These are phyloP conservation scores for Pichia manshurica DNA, from an alignment of 805 yeast species.

Conservation along the genomic window DNA sequence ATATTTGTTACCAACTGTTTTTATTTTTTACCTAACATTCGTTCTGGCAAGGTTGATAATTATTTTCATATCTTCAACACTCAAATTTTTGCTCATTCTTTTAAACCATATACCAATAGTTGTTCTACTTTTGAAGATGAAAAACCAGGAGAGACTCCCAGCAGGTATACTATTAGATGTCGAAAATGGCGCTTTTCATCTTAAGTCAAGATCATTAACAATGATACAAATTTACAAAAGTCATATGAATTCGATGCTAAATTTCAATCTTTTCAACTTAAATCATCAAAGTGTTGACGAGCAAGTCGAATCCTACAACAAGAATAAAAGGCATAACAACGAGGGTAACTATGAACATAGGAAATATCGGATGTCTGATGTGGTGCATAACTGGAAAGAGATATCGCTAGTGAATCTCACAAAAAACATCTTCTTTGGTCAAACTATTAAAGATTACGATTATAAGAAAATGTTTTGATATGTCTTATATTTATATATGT, in stretches of 20 bases:
- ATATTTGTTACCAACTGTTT: slow-evolving; percentile 78
- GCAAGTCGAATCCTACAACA: not conserved
- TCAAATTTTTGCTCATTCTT: slow-evolving; percentile 57
- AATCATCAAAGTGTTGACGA: slow-evolving; percentile 2
- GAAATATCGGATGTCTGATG: slow-evolving; percentile 11
- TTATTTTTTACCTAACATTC: slow-evolving; percentile 77
- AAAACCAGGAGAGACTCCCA: slow-evolving; percentile 64
- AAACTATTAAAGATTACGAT: slow-evolving; percentile 26
- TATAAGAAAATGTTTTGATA: slow-evolving; percentile 29
- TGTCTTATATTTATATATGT: not conserved
- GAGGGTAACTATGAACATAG: not conserved
- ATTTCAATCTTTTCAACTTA: slow-evolving; percentile 26
- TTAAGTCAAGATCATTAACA: slow-evolving; percentile 26
- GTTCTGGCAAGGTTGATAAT: slow-evolving; percentile 51
- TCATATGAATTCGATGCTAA: slow-evolving; percentile 27
- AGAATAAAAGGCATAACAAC: not conserved
- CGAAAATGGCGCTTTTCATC: slow-evolving; percentile 13
- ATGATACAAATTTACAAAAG: slow-evolving; percentile 24
- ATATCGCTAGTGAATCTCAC: slow-evolving; percentile 19
- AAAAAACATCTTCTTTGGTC: slow-evolving; percentile 25
- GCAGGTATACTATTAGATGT: slow-evolving; percentile 42
- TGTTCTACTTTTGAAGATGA: slow-evolving; percentile 69
- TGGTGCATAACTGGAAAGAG: slow-evolving; percentile 25
- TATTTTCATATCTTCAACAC: slow-evolving; percentile 40
- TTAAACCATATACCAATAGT: slow-evolving; percentile 85